Evolutionary conservation across 805 yeast genomes (phyloP).

Genomic region (Kodamaea kakaduensis): DNA sequence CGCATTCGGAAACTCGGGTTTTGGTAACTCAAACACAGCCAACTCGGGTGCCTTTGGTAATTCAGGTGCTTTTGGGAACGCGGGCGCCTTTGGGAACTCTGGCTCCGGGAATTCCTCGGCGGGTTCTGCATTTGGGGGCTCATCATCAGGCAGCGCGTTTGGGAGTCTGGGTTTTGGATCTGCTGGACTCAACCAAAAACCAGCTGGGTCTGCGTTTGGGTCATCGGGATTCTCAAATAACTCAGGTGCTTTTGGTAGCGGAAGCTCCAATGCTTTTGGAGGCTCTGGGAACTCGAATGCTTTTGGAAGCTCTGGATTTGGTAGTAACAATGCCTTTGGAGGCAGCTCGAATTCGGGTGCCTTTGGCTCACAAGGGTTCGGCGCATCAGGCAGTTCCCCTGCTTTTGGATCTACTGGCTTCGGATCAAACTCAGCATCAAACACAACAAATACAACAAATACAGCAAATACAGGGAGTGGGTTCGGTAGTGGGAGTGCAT

Average conservation of each 20-base stretch:
- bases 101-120: slow-evolving; percentile 1
- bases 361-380: background rate
- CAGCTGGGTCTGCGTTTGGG: background rate
- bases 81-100: slow-evolving; percentile 16
- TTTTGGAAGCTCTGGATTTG: slow-evolving; percentile 9
- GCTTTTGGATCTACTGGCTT: slow-evolving; percentile 12
- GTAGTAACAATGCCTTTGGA: slow-evolving; percentile 6
- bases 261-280: slow-evolving; percentile 7
- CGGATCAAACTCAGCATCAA: too few species aligned
- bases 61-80: slow-evolving; percentile 4
- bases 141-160: slow-evolving; percentile 1
- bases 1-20: slow-evolving; percentile 6
- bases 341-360: background rate
- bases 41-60: slow-evolving; percentile 11
- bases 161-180: slow-evolving; percentile 1
- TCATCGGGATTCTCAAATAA: background rate
- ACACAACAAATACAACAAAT: too few species aligned
- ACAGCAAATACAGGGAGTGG: too few species aligned
- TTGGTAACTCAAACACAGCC: slow-evolving; percentile 3
- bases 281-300: slow-evolving; percentile 10
- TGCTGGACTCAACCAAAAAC: background rate
- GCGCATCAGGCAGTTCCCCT: too few species aligned
- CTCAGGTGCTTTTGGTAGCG: slow-evolving; percentile 4
- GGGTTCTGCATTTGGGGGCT: slow-evolving; percentile 14
- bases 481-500: too few species aligned